phyloP scores from a whole-genome alignment of 2,329 filamentous ascomycete species.

The Microsporum canis region DNA sequence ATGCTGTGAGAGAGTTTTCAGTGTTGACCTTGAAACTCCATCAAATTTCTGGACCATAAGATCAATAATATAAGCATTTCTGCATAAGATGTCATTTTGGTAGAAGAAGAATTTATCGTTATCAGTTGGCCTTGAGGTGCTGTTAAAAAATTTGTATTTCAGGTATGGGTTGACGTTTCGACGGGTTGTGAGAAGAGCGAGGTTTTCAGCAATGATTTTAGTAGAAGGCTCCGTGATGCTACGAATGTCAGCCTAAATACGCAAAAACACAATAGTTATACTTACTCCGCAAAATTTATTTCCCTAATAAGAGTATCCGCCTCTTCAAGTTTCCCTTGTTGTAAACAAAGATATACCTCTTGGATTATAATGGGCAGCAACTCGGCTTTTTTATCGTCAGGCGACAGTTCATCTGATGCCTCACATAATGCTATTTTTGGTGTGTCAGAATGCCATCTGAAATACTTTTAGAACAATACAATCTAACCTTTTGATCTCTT shows the following conservation, averaged over 20 bases:
- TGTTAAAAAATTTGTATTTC: conserved; percentile 45
- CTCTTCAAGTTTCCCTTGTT: conserved; percentile 45
- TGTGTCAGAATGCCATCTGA: background rate
- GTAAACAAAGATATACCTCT: conserved; percentile 48
- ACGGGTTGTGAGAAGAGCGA: conserved; percentile 41
- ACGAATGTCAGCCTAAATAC: conserved; percentile 8
- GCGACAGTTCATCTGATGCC: conserved; percentile 47
- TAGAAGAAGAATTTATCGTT: conserved; percentile 49
- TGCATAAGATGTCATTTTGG: conserved; percentile 43
- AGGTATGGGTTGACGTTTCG: conserved; percentile 45
- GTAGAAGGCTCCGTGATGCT: conserved; percentile 50
- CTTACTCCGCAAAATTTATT: conserved; percentile 43
- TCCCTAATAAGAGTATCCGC: conserved; percentile 42
- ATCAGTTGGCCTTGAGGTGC: conserved; percentile 36
- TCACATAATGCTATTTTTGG: conserved; percentile 43
- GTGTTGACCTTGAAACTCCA: conserved; percentile 47
- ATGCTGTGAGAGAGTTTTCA: conserved; percentile 38
- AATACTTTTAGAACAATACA: background rate
- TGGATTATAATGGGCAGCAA: conserved; percentile 51
- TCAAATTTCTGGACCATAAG: conserved; percentile 50
- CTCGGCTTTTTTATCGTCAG: conserved; percentile 49
- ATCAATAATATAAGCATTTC: conserved; percentile 46
- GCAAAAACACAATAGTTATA: background rate
- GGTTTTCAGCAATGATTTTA: conserved; percentile 49
- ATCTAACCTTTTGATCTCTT: conserved; percentile 45